These are phyloP conservation scores for Paraphoma chrysanthemicola DNA, from an alignment of 2,329 filamentous ascomycete species.

Conservation along the genomic window DNA sequence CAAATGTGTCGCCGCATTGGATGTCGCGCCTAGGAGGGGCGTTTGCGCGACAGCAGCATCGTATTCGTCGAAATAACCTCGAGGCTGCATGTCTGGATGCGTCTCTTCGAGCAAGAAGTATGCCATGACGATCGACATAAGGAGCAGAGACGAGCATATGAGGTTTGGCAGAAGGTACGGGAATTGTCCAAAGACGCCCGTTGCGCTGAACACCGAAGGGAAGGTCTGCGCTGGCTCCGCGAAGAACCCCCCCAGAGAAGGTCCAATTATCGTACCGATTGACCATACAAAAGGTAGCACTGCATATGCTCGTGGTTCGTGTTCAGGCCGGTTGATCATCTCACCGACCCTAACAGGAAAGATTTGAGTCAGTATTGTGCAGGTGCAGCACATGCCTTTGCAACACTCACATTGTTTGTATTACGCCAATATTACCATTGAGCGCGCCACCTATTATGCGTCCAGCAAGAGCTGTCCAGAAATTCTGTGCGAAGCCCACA, in stretches of 20 bases:
- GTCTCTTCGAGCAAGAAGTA: conserved; percentile 86
- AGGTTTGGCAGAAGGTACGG: conserved; percentile 92
- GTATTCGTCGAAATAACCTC: conserved; percentile 48
- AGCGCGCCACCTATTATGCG: conserved; percentile 80
- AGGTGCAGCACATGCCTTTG: conserved; percentile 51
- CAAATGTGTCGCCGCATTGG: conserved; percentile 75
- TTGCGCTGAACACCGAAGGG: conserved; percentile 71
- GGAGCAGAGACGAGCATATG: conserved; percentile 77
- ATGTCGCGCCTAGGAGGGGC: conserved; percentile 76
- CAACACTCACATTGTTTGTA: conserved; percentile 65
- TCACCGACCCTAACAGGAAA: conserved; percentile 93
- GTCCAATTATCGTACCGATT: conserved; percentile 84
- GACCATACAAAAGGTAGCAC: conserved; percentile 96
- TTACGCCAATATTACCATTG: conserved; percentile 90
- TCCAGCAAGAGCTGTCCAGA: conserved; percentile 81
- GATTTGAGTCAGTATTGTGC: not conserved
- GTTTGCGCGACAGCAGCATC: conserved; percentile 65
- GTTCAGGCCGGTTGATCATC: conserved; percentile 80
- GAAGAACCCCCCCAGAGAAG: conserved; percentile 86
- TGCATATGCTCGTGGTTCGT: conserved; percentile 85
- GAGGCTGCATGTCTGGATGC: conserved; percentile 79
- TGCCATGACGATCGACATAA: conserved; percentile 81
- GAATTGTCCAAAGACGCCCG: conserved; percentile 75
- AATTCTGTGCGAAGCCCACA: conserved; percentile 82
- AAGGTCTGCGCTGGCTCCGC: conserved; percentile 79